Evolutionary conservation across 768 basidiomycete species (phyloP), one percentile per base, ranked within the genome.

Genomic region (Candolleomyces efflorescens): DNA sequence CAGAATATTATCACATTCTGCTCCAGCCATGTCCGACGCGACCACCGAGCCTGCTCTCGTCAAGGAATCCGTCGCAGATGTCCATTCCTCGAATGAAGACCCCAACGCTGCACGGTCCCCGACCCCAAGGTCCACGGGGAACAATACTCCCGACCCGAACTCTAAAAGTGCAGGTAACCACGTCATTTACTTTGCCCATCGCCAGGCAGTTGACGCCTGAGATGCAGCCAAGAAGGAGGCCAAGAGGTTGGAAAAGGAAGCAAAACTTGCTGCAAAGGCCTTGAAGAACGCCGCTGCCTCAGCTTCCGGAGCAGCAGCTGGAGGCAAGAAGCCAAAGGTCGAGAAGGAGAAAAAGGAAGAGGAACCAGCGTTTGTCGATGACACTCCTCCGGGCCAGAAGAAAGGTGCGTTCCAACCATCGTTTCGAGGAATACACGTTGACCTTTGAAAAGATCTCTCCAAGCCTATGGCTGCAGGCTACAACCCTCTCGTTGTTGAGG

Each of bases 401-500:
- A 98, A 98, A 75, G 94, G 95, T 91, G 48, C 59, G 76, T 58
- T 24, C 11, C 27, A 27, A 18, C 26, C 22, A 23, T 32, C 20
- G 18, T 10, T 9, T 18, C 10, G n/a, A 43, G 27, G 0, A 23
- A 24, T 27, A 15, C 5, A 15, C 12, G 18, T 46, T 50, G 27
- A 53, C 36, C 60, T 13, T 23, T 20, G 2, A 18, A 17, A 56
- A 96, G 96, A 98, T 73, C 77, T 97, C 56, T 82, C 90, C 1
- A 78, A 85, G 59, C 87, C 92, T 3, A 96, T 99, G 90, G 82
- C 90, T 1, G 78, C 82, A n/a, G 92, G 90, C 3, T 99, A 98
- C 75, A 94, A 98, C 70, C 96, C 97, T 7, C 87, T 91, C 62
- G 90, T 91, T 36, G 90, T 98, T 58, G 96, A 98, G 68, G 80